Conservation (phyloP, 805 yeast species). For the Alloascoidea africana region DNA sequence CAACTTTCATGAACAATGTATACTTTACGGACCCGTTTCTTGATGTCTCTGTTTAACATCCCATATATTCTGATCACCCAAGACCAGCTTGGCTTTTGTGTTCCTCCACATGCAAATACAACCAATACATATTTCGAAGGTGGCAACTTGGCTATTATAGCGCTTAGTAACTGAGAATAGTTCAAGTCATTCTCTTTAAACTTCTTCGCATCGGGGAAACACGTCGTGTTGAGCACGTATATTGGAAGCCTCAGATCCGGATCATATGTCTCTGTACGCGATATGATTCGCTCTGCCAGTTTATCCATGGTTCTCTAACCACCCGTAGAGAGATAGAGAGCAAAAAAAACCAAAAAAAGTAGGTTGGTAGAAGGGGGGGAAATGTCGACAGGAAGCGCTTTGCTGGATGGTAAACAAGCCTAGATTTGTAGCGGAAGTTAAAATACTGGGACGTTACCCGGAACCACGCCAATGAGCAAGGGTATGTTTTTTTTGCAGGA, state of each 20-base stretch:
- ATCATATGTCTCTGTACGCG: conserved; percentile 39
- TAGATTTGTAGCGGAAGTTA: too few species aligned
- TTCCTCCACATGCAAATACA: conserved; percentile 64
- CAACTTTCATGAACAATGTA: conserved; percentile 85
- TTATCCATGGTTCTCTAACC: background rate
- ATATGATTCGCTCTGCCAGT: background rate
- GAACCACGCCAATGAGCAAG: too few species aligned
- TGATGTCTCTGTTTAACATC: conserved; percentile 39
- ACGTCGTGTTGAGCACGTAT: conserved; percentile 72
- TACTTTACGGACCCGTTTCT: conserved; percentile 40
- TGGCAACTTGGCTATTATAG: conserved; percentile 44
- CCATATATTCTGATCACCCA: conserved; percentile 52
- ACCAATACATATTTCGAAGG: conserved; percentile 46
- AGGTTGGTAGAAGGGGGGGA: too few species aligned
- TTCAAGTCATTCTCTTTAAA: conserved; percentile 21
- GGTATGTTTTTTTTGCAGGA: too few species aligned
- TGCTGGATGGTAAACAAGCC: too few species aligned
- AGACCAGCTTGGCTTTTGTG: conserved; percentile 42
- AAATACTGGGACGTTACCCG: too few species aligned
- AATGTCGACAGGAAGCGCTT: too few species aligned
- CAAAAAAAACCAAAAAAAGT: too few species aligned
- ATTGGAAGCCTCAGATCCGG: conserved; percentile 56
- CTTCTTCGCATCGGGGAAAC: conserved; percentile 45
- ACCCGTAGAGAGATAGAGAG: too few species aligned
- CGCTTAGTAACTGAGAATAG: conserved; percentile 37